phyloP scores from a whole-genome alignment of 257 asterid genomes.

The Craterostigma plantagineum region DNA sequence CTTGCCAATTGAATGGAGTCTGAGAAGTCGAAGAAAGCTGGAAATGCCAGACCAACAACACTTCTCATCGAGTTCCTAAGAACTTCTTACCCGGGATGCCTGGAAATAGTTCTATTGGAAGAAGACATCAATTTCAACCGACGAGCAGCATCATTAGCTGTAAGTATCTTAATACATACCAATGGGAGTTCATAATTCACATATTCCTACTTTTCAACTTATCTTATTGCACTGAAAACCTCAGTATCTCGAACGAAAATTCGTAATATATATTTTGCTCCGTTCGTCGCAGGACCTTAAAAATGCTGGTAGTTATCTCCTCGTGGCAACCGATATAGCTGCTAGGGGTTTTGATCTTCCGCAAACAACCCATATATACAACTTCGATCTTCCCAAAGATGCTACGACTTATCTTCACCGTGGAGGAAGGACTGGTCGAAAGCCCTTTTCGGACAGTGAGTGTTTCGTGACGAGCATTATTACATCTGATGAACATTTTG shows the following conservation, averaged over 20 bases:
- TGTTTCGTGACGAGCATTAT: conserved; percentile 72
- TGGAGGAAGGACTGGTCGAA: conserved; percentile 94
- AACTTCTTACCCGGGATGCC: conserved; percentile 22
- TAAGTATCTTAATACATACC: conserved; percentile 13
- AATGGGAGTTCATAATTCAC: no score
- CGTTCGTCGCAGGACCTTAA: conserved; percentile 37
- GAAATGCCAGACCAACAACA: conserved; percentile 47
- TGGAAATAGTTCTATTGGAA: conserved; percentile 50
- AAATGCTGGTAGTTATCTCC: conserved; percentile 49
- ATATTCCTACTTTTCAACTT: no score
- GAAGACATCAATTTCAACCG: conserved; percentile 75
- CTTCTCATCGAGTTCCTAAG: conserved; percentile 38
- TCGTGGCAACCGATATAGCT: conserved; percentile 88
- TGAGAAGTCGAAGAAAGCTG: conserved; percentile 79
- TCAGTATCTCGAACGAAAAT: no score
- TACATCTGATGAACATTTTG: conserved; percentile 65
- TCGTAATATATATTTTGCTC: no score
- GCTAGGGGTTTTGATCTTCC: conserved; percentile 84
- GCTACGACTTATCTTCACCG: conserved; percentile 88
- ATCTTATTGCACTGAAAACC: no score
- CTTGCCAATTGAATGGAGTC: conserved; percentile 33
- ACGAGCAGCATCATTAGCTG: conserved; percentile 56
- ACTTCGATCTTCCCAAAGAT: conserved; percentile 81
- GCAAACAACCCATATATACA: conserved; percentile 82
- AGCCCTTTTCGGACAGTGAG: conserved; percentile 72